Conservation (phyloP, 1,284 basidiomycete species). For the Meira nashicola region DNA sequence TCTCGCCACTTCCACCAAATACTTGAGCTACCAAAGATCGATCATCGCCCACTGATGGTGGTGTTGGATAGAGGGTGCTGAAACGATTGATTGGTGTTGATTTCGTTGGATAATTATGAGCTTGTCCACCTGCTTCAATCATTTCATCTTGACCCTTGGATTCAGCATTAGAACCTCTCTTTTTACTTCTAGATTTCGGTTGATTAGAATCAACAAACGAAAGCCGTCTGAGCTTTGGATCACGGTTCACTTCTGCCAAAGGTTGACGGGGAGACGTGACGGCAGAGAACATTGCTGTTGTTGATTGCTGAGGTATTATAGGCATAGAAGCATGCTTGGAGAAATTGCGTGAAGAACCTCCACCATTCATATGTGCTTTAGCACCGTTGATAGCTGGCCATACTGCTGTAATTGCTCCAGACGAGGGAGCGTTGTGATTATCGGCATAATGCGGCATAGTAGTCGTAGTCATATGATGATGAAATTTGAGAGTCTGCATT, state of each 20-base stretch:
- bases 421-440: no score
- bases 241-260: background rate
- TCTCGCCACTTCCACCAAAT: background rate
- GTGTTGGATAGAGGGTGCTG: constrained; percentile 9
- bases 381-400: no score
- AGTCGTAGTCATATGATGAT: background rate
- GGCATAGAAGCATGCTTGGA: background rate
- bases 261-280: constrained; percentile 3
- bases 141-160: background rate
- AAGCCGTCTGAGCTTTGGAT: background rate
- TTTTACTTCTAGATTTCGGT: background rate
- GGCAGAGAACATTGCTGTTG: background rate
- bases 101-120: background rate
- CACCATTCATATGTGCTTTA: no score
- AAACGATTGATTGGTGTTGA: constrained; percentile 8
- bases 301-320: background rate
- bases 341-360: no score
- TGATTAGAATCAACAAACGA: no score
- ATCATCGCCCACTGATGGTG: constrained; percentile 5
- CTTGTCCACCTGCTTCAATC: no score
- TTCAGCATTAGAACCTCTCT: background rate
- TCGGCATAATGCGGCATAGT: no score
- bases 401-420: no score
- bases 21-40: background rate
- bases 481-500: constrained; percentile 1